Conservation (phyloP, 2,329 filamentous ascomycete species). For the Xylaria digitata region DNA sequence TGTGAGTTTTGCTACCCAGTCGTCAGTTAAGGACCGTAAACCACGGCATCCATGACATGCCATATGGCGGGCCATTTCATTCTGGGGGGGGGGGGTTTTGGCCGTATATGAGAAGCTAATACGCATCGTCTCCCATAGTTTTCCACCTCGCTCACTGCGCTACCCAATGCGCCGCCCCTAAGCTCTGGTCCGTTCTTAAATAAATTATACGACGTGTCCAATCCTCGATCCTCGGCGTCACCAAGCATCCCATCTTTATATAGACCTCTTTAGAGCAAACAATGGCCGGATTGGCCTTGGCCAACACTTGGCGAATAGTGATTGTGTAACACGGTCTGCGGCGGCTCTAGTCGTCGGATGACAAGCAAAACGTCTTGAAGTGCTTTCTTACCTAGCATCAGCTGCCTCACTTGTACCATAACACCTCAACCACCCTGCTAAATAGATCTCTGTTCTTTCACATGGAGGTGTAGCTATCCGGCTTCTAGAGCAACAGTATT, state of each 20-base stretch:
- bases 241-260: conserved; percentile 38
- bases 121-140: conserved; percentile 65
- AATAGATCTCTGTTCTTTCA: conserved; percentile 47
- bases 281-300: conserved; percentile 32
- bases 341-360: conserved; percentile 36
- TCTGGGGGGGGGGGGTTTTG: not conserved
- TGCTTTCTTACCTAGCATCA: conserved; percentile 34
- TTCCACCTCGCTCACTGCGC: conserved; percentile 99
- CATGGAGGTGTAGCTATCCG: conserved; percentile 1
- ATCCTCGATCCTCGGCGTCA: conserved; percentile 37
- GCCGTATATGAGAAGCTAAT: conserved; percentile 18
- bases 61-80: not conserved
- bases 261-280: conserved; percentile 40
- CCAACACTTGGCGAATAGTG: conserved; percentile 24
- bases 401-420: conserved; percentile 49
- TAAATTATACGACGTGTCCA: conserved; percentile 62
- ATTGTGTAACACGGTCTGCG: conserved; percentile 33
- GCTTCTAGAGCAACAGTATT: not conserved
- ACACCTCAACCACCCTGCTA: conserved; percentile 42
- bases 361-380: conserved; percentile 35
- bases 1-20: conserved; percentile 73
- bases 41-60: not conserved
- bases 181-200: conserved; percentile 93
- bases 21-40: not conserved
- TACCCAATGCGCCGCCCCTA: conserved; percentile 90